Conservation (phyloP, 2,329 filamentous ascomycete genomes). For the Gaeumannomyces sp. region DNA sequence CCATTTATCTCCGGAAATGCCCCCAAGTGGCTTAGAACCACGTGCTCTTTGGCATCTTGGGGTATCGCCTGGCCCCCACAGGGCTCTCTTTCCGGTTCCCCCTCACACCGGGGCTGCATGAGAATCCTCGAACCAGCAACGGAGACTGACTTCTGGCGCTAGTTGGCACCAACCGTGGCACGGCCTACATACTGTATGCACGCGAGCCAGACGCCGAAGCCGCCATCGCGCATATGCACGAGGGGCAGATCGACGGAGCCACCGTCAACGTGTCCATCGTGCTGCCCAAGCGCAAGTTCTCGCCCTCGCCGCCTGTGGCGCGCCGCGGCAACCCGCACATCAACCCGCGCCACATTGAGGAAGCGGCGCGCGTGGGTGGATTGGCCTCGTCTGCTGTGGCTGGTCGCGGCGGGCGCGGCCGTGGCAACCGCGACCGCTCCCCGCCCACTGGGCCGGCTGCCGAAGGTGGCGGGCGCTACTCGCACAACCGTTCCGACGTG, state of each 20-base stretch:
- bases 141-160: constrained; percentile 9
- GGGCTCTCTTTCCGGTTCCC: neutral
- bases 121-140: neutral
- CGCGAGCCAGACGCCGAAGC: constrained; percentile 73
- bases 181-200: constrained; percentile 83
- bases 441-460: constrained; percentile 16
- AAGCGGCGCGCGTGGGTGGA: constrained; percentile 7
- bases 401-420: constrained; percentile 30
- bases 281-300: constrained; percentile 75
- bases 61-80: neutral
- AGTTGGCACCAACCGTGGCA: constrained; percentile 78
- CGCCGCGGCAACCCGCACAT: constrained; percentile 53
- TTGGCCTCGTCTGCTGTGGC: constrained; percentile 10
- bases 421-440: constrained; percentile 31
- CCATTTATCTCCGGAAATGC: neutral
- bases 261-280: constrained; percentile 84
- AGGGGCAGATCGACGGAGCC: constrained; percentile 84
- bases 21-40: neutral
- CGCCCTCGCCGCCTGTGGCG: constrained; percentile 67
- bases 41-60: neutral
- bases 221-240: constrained; percentile 95
- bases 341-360: constrained; percentile 39
- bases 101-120: neutral
- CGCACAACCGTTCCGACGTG: constrained; percentile 37
- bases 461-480: constrained; percentile 11